A percentile compares a stretch with the other conserved stretches of the same genome.
Evolutionary conservation across 1,284 basidiomycete species (phyloP).

Genomic region (Irpex rosettiformis): DNA sequence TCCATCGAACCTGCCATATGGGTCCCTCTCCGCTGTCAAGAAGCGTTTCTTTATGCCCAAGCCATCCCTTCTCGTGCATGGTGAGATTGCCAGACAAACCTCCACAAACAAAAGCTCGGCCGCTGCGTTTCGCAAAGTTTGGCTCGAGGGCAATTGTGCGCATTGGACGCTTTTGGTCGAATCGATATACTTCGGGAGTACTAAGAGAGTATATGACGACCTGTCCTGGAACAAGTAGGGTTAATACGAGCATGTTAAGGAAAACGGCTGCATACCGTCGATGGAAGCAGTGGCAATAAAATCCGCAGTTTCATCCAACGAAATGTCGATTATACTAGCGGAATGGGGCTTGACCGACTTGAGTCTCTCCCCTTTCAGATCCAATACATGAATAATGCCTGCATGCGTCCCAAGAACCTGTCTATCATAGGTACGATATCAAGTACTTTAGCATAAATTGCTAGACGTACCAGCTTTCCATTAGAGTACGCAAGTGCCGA

Average conservation of each 20-base stretch:
- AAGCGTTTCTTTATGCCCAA: slow-evolving; percentile 89
- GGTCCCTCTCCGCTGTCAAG: slow-evolving; percentile 91
- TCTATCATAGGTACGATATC: slow-evolving; percentile 2
- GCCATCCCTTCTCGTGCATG: slow-evolving; percentile 93
- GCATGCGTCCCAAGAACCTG: slow-evolving; percentile 89
- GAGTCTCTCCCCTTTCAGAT: slow-evolving; percentile 76
- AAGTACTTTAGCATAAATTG: background rate
- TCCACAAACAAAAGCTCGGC: slow-evolving; percentile 89
- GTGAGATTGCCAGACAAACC: slow-evolving; percentile 89
- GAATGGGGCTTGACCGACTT: slow-evolving; percentile 92
- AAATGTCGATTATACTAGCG: slow-evolving; percentile 87
- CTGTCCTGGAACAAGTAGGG: slow-evolving; percentile 54
- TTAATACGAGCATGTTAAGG: background rate
- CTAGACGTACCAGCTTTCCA: slow-evolving; percentile 59
- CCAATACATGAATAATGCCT: slow-evolving; percentile 88
- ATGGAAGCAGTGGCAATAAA: slow-evolving; percentile 93
- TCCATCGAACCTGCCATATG: slow-evolving; percentile 91
- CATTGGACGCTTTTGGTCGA: slow-evolving; percentile 93
- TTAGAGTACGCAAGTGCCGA: slow-evolving; percentile 80
- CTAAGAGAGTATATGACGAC: slow-evolving; percentile 86
- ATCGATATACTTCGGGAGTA: slow-evolving; percentile 79
- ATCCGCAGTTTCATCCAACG: slow-evolving; percentile 82
- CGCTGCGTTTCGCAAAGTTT: slow-evolving; percentile 77
- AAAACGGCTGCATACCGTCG: slow-evolving; percentile 66
- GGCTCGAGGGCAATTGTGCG: slow-evolving; percentile 90